phyloP scores from a whole-genome alignment of 176 grass and related monocot species.

The Oryza coarctata region DNA sequence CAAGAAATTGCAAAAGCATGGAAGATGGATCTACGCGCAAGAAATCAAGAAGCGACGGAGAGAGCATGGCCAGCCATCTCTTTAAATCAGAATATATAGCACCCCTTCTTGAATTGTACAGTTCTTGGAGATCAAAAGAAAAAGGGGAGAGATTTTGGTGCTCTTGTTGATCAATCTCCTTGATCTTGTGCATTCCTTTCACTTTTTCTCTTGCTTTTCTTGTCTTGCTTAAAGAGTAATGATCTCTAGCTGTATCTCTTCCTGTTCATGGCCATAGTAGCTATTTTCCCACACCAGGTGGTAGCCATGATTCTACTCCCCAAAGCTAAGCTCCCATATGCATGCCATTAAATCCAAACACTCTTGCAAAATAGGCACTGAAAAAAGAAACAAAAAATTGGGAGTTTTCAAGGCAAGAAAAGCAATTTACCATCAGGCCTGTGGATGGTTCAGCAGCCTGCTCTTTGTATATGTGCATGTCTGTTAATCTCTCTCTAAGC shows the following conservation, averaged over 20 bases:
- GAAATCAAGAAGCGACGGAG: neutral
- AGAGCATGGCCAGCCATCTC: neutral
- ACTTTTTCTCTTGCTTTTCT: neutral
- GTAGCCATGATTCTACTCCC: constrained; percentile 25
- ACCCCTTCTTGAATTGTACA: neutral
- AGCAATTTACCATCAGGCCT: constrained; percentile 42
- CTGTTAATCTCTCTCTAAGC: neutral
- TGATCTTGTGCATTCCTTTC: neutral
- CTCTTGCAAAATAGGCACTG: constrained; percentile 1
- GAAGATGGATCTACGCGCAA: constrained; percentile 16
- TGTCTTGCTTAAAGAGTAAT: constrained; percentile 2
- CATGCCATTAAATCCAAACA: neutral
- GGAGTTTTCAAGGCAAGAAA: neutral
- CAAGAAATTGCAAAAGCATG: constrained; percentile 2
- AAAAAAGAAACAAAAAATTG: neutral
- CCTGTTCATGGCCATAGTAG: constrained; percentile 7
- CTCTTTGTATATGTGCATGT: constrained; percentile 38
- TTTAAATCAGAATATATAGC: constrained; percentile 6
- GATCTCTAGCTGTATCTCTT: neutral
- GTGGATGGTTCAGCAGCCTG: constrained; percentile 27
- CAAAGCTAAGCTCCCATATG: neutral
- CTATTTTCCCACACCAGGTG: neutral
- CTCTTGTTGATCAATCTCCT: neutral
- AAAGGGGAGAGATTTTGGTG: neutral
- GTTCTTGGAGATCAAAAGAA: neutral